Percentiles rank a stretch among this genome's conserved stretches.
Evolutionary conservation across 805 yeast genomes (phyloP).

Genomic region (Deakozyma indianensis): DNA sequence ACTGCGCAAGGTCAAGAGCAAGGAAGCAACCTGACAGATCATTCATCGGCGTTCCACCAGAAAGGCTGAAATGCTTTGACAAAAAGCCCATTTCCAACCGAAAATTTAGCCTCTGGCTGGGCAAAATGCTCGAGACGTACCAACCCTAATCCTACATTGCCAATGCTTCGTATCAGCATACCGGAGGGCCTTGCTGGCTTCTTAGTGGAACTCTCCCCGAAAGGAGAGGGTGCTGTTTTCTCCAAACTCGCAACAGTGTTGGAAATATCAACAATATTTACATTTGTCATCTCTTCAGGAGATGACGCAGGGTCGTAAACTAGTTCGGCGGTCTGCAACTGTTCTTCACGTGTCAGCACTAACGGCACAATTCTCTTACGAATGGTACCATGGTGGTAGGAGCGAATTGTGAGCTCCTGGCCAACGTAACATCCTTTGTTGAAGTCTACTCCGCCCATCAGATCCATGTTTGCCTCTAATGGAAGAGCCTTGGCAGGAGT

Average conservation of each 20-base stretch:
- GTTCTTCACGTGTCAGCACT: conserved; percentile 17
- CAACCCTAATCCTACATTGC: not conserved
- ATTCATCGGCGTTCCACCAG: not conserved
- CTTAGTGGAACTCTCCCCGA: not conserved
- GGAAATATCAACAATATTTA: not conserved
- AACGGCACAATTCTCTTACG: conserved; percentile 74
- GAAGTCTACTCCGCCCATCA: conserved; percentile 63
- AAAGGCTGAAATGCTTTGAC: not conserved
- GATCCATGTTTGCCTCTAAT: conserved; percentile 71
- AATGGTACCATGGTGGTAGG: conserved; percentile 70
- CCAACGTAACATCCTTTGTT: conserved; percentile 96
- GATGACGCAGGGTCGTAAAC: not conserved
- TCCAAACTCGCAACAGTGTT: not conserved
- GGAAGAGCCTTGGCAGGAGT: conserved; percentile 48
- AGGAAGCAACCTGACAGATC: no score
- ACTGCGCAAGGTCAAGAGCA: no score
- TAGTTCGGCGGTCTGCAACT: not conserved
- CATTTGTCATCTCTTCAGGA: not conserved
- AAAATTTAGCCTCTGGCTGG: not conserved
- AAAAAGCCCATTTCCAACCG: not conserved
- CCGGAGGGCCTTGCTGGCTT: not conserved
- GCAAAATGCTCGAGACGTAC: not conserved
- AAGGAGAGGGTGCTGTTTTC: not conserved
- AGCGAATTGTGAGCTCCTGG: conserved; percentile 85
- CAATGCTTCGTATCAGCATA: not conserved